phyloP scores from a whole-genome alignment of 140 eudicot species.

The Oenanthe javanica region DNA sequence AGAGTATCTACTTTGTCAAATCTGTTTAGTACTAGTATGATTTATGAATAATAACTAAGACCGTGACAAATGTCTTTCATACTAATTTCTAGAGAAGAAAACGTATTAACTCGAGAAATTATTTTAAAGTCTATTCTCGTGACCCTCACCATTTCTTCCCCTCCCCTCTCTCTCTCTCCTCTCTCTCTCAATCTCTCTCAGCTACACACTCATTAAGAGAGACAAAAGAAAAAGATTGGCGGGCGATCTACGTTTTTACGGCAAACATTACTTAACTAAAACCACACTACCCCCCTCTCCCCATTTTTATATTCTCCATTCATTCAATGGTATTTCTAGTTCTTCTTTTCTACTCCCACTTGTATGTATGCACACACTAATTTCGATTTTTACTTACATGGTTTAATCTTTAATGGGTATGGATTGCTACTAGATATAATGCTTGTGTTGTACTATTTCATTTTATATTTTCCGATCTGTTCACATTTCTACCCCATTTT shows the following conservation, averaged over 20 bases:
- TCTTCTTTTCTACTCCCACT: neutral
- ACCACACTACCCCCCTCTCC: neutral
- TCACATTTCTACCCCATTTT: neutral
- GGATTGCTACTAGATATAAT: neutral
- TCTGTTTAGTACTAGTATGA: too few relatives aligned
- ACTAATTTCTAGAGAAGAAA: too few relatives aligned
- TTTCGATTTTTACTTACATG: too few relatives aligned
- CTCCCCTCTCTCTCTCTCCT: conserved; percentile 14
- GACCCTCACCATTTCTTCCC: conserved; percentile 17
- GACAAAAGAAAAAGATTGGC: neutral
- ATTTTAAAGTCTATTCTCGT: neutral
- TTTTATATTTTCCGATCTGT: neutral
- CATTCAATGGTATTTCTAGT: neutral
- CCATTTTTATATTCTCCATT: neutral
- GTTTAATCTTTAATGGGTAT: too few relatives aligned
- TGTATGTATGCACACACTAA: neutral
- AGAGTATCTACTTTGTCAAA: too few relatives aligned
- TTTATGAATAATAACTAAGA: too few relatives aligned
- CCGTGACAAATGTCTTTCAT: too few relatives aligned
- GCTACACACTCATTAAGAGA: neutral
- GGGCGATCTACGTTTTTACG: conserved; percentile 18
- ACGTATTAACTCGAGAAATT: neutral
- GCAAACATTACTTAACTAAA: conserved; percentile 10
- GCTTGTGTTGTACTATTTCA: neutral
- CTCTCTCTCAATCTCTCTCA: conserved; percentile 16